phyloP scores from a whole-genome alignment of 768 basidiomycete species.

The Tubosaeta sp. region DNA sequence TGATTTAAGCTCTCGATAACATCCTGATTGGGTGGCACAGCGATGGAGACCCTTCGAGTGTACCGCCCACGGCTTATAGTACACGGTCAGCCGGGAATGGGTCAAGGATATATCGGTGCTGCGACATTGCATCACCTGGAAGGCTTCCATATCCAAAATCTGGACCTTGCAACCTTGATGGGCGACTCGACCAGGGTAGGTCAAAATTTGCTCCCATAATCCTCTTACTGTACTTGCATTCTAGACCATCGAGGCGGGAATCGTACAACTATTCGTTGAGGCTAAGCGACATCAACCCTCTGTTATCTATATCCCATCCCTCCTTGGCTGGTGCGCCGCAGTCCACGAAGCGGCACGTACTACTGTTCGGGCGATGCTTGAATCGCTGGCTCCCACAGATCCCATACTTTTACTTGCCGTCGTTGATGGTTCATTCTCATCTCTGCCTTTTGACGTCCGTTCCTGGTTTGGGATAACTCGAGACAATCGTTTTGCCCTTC shows the following conservation, averaged over 20 bases:
- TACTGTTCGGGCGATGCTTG: constrained; percentile 87
- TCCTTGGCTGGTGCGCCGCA: constrained; percentile 80
- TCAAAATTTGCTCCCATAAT: constrained; percentile 1
- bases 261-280: constrained; percentile 94
- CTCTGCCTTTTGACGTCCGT: constrained; percentile 77
- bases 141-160: constrained; percentile 91
- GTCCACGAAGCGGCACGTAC: constrained; percentile 80
- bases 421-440: constrained; percentile 68
- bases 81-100: constrained; percentile 82
- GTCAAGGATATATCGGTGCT: constrained; percentile 85
- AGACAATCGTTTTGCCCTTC: constrained; percentile 70
- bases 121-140: constrained; percentile 92
- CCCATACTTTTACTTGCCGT: constrained; percentile 91
- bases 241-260: constrained; percentile 85
- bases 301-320: constrained; percentile 90
- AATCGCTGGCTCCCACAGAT: constrained; percentile 86
- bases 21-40: constrained; percentile 36
- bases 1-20: not conserved
- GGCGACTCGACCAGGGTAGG: constrained; percentile 85
- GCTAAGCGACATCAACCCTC: constrained; percentile 97
- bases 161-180: constrained; percentile 86
- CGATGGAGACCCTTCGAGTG: constrained; percentile 87
- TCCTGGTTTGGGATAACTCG: constrained; percentile 84
- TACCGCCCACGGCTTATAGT: constrained; percentile 86
- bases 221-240: constrained; percentile 2